A percentile compares a stretch with the other conserved stretches of the same genome.
Conservation (phyloP, 768 basidiomycete species). For the Podaxis sp. region DNA sequence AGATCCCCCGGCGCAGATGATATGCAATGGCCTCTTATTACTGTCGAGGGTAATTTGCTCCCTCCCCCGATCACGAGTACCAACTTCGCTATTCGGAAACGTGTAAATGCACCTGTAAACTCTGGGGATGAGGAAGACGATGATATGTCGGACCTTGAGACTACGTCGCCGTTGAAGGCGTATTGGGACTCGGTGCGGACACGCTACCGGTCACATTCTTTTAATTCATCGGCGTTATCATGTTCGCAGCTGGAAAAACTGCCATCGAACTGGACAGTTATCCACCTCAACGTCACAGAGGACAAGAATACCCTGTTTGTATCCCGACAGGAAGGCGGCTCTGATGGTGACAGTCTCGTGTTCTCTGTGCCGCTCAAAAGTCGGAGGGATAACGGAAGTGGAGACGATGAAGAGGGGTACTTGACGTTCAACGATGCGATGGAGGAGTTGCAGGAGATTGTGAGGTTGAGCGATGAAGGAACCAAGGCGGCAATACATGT, state of each 20-base stretch:
- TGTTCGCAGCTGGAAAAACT: slow-evolving; percentile 42
- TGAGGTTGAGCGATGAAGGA: slow-evolving; percentile 73
- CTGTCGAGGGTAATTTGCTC: slow-evolving; percentile 40
- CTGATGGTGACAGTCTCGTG: slow-evolving; percentile 56
- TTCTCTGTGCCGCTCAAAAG: slow-evolving; percentile 90
- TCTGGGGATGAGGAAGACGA: slow-evolving; percentile 39
- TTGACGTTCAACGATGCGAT: slow-evolving; percentile 76
- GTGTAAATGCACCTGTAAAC: slow-evolving; percentile 19
- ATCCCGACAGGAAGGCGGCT: slow-evolving; percentile 66
- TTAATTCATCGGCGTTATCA: slow-evolving; percentile 42
- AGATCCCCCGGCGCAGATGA: slow-evolving; percentile 50
- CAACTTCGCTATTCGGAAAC: slow-evolving; percentile 8
- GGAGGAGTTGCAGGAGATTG: slow-evolving; percentile 74
- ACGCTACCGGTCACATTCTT: slow-evolving; percentile 48
- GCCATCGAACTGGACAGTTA: slow-evolving; percentile 78
- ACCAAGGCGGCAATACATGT: slow-evolving; percentile 73
- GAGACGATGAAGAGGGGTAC: slow-evolving; percentile 64
- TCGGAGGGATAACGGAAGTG: slow-evolving; percentile 68
- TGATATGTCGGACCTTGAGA: slow-evolving; percentile 14
- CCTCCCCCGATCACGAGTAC: slow-evolving; percentile 22
- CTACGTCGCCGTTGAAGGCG: slow-evolving; percentile 33
- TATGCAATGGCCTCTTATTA: slow-evolving; percentile 68
- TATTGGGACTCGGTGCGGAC: slow-evolving; percentile 65
- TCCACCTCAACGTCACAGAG: slow-evolving; percentile 80
- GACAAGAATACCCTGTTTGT: slow-evolving; percentile 84